A percentile compares a stretch with the other conserved stretches of the same genome.
These are phyloP conservation scores for Paramyrothecium sp. DNA, from an alignment of 2,329 filamentous ascomycete genomes.

Conservation along the genomic window DNA sequence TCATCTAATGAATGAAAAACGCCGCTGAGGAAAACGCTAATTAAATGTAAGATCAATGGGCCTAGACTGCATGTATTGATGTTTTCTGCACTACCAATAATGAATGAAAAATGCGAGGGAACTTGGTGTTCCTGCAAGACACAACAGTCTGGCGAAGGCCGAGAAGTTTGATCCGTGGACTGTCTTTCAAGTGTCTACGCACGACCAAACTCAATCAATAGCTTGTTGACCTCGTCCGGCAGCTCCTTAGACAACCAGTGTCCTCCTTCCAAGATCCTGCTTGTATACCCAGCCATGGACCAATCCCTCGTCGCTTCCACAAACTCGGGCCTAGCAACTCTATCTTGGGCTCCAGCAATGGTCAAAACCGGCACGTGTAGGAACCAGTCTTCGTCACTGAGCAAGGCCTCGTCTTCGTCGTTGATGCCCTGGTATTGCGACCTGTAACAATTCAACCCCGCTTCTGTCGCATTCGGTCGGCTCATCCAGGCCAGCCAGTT, in stretches of 20 bases:
- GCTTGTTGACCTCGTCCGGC: not conserved
- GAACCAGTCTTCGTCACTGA: not conserved
- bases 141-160: too few species aligned
- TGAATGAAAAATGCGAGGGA: too few species aligned
- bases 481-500: constrained; percentile 1
- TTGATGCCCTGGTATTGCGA: not conserved
- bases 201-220: not conserved
- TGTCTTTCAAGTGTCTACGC: not conserved
- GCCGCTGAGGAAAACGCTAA: too few species aligned
- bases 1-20: too few species aligned
- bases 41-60: too few species aligned
- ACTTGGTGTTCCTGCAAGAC: too few species aligned
- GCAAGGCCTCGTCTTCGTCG: not conserved
- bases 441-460: not conserved
- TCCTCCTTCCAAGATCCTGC: not conserved
- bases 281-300: not conserved
- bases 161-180: not conserved
- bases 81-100: too few species aligned
- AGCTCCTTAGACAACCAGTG: constrained; percentile 1
- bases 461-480: not conserved
- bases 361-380: not conserved
- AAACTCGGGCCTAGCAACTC: not conserved
- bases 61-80: too few species aligned
- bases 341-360: not conserved
- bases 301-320: not conserved